Evolutionary conservation across 208 protist genomes (phyloP).

Genomic region (Leishmania turanica): DNA sequence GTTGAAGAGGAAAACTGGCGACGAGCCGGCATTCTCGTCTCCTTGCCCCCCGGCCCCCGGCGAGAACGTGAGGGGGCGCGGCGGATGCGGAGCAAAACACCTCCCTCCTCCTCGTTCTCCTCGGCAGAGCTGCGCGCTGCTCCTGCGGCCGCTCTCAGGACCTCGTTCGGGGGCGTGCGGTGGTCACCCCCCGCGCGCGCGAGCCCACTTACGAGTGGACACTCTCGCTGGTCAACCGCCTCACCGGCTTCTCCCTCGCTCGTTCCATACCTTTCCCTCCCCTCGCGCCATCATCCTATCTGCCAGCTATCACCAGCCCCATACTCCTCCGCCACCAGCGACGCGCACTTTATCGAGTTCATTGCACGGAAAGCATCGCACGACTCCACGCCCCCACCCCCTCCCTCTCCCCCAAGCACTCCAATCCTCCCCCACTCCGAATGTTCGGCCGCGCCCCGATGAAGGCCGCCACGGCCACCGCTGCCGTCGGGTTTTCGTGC

Average conservation of each 20-base stretch:
- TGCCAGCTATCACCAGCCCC: neutral
- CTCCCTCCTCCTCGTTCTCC: neutral
- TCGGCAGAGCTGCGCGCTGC: neutral
- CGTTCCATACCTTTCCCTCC: neutral
- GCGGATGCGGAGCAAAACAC: neutral
- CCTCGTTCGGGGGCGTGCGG: neutral
- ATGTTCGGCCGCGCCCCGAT: slow-evolving; percentile 22
- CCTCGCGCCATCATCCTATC: neutral
- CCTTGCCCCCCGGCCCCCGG: neutral
- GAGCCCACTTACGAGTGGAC: neutral
- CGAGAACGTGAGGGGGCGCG: neutral
- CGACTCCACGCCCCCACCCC: neutral
- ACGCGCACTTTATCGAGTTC: neutral
- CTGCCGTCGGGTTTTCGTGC: neutral
- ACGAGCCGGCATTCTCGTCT: neutral
- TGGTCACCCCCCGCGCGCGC: neutral
- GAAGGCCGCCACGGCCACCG: slow-evolving; percentile 19
- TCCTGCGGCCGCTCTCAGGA: neutral
- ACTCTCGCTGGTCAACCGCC: neutral
- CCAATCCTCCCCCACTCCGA: neutral
- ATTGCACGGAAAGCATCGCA: neutral
- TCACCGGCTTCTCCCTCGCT: neutral
- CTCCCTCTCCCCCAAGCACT: neutral
- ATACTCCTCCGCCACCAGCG: neutral
- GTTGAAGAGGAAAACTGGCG: neutral